Base-by-base conservation (phyloP, 768 basidiomycete genomes). In the Lentinula detonsa region DNA sequence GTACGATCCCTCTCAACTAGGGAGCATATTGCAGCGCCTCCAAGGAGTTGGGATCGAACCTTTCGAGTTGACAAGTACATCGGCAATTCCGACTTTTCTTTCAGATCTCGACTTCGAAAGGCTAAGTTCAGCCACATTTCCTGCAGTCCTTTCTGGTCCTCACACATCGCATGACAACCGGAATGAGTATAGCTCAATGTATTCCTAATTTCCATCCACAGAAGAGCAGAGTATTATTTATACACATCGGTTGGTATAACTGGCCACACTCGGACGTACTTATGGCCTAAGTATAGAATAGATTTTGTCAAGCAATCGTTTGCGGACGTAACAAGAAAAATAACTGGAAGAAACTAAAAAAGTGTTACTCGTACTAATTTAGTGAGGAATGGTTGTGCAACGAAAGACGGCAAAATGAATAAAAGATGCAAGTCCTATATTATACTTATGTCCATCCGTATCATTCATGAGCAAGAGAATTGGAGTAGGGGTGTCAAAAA, bases 171-270 rank as follows among this genome's bases (percentile, higher is more conserved):
- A 58, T 55, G 35, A 71, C 35, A 69, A 73, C 42, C 68, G 69
- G 35, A 67, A 68, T 42, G 77, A 79, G 55, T 83, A 73, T 65
- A 64, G 76, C 39, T 78, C 81, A 33, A 86, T 87, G 86, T 87
- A 85, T 71, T 86, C 85, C 23, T 87, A 71, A 71, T 33, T 34
- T 51, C n/a, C 31, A 28, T 16, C 33, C 31, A 48, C 43, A 15
- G 33, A 31, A 11, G 18, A 35, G 42, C 11, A 18, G 18, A 35
- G 42, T 58, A n/a, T 50, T 5, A 23, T 46, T 31, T 58, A 4
- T 59, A 59, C 56, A 45, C 16, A 48, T 48, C 37, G 33, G 33
- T 16, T 59, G 45, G 57, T 59, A 59, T 59, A 50, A 54, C 40
- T 56, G 40, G 57, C 57, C 18, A n/a, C 21, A 6, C 8, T 23